Evolutionary conservation across 2,329 filamentous ascomycete genomes (phyloP).

Genomic region (Phialemoniopsis sp.): DNA sequence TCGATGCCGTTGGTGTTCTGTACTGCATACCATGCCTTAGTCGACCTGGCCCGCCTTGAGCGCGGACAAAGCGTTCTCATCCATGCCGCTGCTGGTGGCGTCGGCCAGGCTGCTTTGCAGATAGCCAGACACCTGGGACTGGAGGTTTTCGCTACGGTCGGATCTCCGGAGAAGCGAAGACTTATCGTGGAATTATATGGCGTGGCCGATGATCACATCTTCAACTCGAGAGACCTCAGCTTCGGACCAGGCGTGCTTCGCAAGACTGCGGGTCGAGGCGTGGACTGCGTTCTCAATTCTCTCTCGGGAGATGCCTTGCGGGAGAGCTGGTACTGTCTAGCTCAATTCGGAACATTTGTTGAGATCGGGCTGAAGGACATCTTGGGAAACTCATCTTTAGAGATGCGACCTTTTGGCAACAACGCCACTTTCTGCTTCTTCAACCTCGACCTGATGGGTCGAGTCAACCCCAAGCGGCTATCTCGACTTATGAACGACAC

Average conservation of each 20-base stretch:
- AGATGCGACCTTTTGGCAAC: not conserved
- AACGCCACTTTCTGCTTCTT: not conserved
- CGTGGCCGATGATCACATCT: slow-evolving; percentile 24
- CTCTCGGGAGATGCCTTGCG: slow-evolving; percentile 25
- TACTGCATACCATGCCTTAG: slow-evolving; percentile 19
- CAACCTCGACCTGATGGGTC: not conserved
- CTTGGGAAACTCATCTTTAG: too few species aligned
- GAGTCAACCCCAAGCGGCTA: not conserved
- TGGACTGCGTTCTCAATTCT: slow-evolving; percentile 30
- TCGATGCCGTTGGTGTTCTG: slow-evolving; percentile 20
- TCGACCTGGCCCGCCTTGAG: slow-evolving; percentile 13
- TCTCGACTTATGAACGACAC: not conserved
- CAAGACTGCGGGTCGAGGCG: slow-evolving; percentile 22
- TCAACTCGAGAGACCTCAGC: slow-evolving; percentile 20
- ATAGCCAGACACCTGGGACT: slow-evolving; percentile 30
- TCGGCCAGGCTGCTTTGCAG: slow-evolving; percentile 38
- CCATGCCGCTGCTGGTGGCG: slow-evolving; percentile 35
- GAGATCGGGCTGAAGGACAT: slow-evolving; percentile 28
- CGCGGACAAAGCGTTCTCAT: slow-evolving; percentile 30
- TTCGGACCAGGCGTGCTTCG: slow-evolving; percentile 18
- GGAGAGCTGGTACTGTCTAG: slow-evolving; percentile 29
- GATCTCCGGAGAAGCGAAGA: slow-evolving; percentile 22
- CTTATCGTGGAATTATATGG: slow-evolving; percentile 23
- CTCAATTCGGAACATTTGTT: slow-evolving; percentile 26
- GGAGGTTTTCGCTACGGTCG: slow-evolving; percentile 34